Base-by-base conservation (phyloP, 2,329 filamentous ascomycete genomes). In the Fusarium sp. region DNA sequence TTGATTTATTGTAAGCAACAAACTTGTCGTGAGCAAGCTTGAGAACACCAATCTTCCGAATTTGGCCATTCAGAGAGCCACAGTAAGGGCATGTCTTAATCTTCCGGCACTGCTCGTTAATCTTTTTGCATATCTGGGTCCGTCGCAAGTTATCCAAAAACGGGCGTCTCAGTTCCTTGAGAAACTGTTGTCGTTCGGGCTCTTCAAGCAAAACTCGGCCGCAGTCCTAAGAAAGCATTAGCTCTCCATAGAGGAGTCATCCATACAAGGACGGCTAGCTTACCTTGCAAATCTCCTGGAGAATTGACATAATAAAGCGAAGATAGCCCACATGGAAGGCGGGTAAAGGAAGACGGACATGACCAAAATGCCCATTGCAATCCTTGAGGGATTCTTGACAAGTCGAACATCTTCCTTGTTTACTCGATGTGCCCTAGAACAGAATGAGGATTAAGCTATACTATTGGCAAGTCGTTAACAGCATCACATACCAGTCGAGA, bases 241-340 rank as follows among this genome's bases (percentile, higher is more conserved):
- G 72, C 50, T 45, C 18, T 30, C 31, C 45, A 18, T 11, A 22
- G 18, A 35, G 7, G 6, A 26, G 14, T 20, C 20, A 18, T 28
- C 2, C 10, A 22, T 30, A 22, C 41, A 44, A n/a, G 15, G 33
- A 22, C 24, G 20, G 12, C 33, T 26, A 36, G 33, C 45, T 51
- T 79, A 88, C 83, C 79, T 97, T 99, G 91, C 96, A 99, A 73
- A 99, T 97, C 78, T 96, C 93, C 81, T 98, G 95, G 30, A 99
- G 87, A 62, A 97, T 95, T 48, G 91, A 92, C 79, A 97, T 95
- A 72, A 96, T 94, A 81, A 97, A 95, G 80, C 95, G 96, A 77
- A 99, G 89, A 80, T 98, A 99, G 41, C 96, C 96, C 73, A 98
- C 95, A 80, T 99, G 96, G 79, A 98, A 98, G 47, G 93, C 94